phyloP scores from a whole-genome alignment of 2,329 filamentous ascomycete species.

The Aspergillus piperis region DNA sequence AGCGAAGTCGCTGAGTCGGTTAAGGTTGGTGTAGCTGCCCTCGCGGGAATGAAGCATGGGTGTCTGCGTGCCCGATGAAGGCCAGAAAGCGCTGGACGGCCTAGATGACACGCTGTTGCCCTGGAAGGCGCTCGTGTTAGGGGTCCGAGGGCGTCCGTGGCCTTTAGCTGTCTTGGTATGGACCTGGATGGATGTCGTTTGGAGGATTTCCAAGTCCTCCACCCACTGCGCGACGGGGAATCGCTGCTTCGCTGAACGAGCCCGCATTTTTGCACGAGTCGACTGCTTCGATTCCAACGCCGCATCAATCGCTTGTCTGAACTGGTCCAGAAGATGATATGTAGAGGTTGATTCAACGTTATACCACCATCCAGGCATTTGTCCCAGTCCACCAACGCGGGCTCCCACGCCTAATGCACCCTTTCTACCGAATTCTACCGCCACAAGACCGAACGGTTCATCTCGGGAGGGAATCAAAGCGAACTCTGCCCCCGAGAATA shows the following conservation, averaged over 20 bases:
- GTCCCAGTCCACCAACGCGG: conserved; percentile 64
- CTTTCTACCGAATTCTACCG: conserved; percentile 68
- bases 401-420: conserved; percentile 67
- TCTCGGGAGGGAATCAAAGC: conserved; percentile 67
- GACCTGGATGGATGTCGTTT: conserved; percentile 60
- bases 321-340: conserved; percentile 63
- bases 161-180: conserved; percentile 46
- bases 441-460: conserved; percentile 67
- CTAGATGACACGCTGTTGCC: conserved; percentile 21
- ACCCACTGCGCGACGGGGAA: conserved; percentile 69
- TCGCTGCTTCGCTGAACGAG: conserved; percentile 63
- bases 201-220: conserved; percentile 62
- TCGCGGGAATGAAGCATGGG: conserved; percentile 29
- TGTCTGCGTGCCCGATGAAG: conserved; percentile 27
- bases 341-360: conserved; percentile 66
- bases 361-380: conserved; percentile 74
- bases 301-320: conserved; percentile 61
- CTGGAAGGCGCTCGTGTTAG: conserved; percentile 39
- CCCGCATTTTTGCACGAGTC: conserved; percentile 63
- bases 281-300: conserved; percentile 59
- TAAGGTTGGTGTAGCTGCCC: conserved; percentile 26
- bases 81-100: conserved; percentile 21
- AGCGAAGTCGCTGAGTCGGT: conserved; percentile 30
- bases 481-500: conserved; percentile 68
- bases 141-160: conserved; percentile 32